These are phyloP conservation scores for Thielaviopsis musarum DNA, from an alignment of 2,329 filamentous ascomycete genomes.

Conservation along the genomic window DNA sequence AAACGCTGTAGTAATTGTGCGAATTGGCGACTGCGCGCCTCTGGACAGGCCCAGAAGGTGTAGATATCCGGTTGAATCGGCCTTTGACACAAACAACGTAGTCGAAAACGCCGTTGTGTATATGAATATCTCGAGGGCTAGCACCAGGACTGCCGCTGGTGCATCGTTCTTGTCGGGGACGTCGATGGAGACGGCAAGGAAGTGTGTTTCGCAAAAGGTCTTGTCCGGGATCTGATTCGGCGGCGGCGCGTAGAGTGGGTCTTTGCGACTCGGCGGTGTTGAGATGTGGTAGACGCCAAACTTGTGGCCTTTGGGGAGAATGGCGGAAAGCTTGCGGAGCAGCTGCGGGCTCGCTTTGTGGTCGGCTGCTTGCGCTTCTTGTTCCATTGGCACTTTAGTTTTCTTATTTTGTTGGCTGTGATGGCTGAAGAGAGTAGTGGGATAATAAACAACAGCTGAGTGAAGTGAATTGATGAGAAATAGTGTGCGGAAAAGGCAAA, in stretches of 20 bases:
- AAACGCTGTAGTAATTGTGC: constrained; percentile 58
- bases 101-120: constrained; percentile 69
- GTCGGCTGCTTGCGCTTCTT: constrained; percentile 9
- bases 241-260: constrained; percentile 63
- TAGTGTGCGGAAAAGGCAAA: neutral
- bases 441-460: neutral
- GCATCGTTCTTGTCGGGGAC: constrained; percentile 13
- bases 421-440: neutral
- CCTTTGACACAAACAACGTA: constrained; percentile 89
- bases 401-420: neutral
- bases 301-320: constrained; percentile 34
- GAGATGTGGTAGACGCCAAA: constrained; percentile 77
- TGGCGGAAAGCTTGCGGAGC: constrained; percentile 26
- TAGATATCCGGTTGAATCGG: constrained; percentile 85
- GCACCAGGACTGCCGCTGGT: constrained; percentile 44
- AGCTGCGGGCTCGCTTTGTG: constrained; percentile 18
- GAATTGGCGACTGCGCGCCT: constrained; percentile 54
- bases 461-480: neutral
- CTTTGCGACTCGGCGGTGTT: constrained; percentile 58
- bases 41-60: constrained; percentile 45
- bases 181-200: constrained; percentile 36
- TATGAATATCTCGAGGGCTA: constrained; percentile 75
- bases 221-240: constrained; percentile 54
- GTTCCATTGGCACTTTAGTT: neutral
- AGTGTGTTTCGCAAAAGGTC: constrained; percentile 81